Percentiles rank a stretch among this genome's conserved stretches.
These are phyloP conservation scores for Penicillium waksmanii DNA, from an alignment of 495 filamentous ascomycete genomes.

Conservation along the genomic window DNA sequence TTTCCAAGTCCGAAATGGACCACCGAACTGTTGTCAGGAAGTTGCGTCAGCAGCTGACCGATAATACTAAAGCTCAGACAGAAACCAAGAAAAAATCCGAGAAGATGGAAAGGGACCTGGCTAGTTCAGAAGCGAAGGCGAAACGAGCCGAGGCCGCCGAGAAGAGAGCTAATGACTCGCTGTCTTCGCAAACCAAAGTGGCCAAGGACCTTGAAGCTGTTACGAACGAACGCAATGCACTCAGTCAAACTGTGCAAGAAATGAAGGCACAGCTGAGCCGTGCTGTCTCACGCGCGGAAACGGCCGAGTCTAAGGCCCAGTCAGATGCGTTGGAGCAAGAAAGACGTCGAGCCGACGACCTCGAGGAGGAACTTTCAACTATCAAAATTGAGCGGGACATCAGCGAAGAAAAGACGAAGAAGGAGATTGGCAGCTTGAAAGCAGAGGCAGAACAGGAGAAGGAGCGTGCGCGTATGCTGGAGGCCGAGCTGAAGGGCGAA, in stretches of 20 bases:
- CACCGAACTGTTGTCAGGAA: conserved; percentile 84
- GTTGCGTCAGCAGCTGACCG: conserved; percentile 67
- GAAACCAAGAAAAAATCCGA: conserved; percentile 60
- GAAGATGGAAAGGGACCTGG: conserved; percentile 66
- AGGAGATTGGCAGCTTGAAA: conserved; percentile 69
- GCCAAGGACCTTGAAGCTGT: conserved; percentile 73
- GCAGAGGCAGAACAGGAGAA: conserved; percentile 74
- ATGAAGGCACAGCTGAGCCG: conserved; percentile 73
- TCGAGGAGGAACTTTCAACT: conserved; percentile 74
- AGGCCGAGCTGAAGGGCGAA: conserved; percentile 83
- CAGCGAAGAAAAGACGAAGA: conserved; percentile 66
- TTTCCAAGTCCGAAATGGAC: conserved; percentile 83
- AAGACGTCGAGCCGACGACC: conserved; percentile 62
- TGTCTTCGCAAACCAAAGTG: conserved; percentile 65
- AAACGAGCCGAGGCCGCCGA: conserved; percentile 69
- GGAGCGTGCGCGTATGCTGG: conserved; percentile 69
- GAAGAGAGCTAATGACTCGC: conserved; percentile 64
- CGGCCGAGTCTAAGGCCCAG: conserved; percentile 67
- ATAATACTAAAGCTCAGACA: conserved; percentile 53
- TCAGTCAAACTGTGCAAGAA: conserved; percentile 66
- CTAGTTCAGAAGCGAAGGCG: conserved; percentile 58
- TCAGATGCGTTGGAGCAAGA: conserved; percentile 73
- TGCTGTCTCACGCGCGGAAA: conserved; percentile 65
- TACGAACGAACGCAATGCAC: conserved; percentile 65
- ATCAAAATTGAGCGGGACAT: conserved; percentile 77